phyloP scores from a whole-genome alignment of 768 basidiomycete genomes.

The Calocybe cyanea region DNA sequence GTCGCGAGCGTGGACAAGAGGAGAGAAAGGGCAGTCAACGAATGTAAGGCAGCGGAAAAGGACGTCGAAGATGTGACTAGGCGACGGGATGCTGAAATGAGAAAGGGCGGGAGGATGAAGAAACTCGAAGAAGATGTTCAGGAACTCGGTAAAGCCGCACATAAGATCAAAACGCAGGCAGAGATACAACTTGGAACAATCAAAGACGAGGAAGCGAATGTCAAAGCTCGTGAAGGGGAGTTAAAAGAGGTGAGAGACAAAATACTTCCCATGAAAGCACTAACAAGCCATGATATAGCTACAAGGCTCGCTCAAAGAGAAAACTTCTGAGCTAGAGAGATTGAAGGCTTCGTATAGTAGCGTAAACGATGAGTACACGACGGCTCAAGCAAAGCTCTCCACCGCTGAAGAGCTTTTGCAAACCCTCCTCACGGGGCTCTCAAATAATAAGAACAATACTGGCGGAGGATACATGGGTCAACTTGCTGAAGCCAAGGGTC shows the following conservation, averaged over 20 bases:
- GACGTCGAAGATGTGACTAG: constrained; percentile 63
- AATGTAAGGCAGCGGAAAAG: constrained; percentile 62
- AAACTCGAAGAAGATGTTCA: constrained; percentile 78
- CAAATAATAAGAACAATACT: constrained; percentile 60
- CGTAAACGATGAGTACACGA: constrained; percentile 67
- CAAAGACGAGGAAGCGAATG: constrained; percentile 69
- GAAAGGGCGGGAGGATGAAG: constrained; percentile 90
- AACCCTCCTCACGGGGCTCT: constrained; percentile 88
- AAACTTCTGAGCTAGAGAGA: constrained; percentile 53
- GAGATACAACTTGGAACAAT: constrained; percentile 78
- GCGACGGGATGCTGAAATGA: constrained; percentile 81
- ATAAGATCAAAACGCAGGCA: constrained; percentile 80
- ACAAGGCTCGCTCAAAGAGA: constrained; percentile 50
- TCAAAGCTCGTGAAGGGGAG: constrained; percentile 48
- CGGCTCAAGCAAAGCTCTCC: constrained; percentile 54
- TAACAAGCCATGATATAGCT: constrained; percentile 39
- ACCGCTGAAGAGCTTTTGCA: constrained; percentile 92
- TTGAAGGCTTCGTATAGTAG: constrained; percentile 51
- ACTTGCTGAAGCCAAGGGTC: constrained; percentile 78
- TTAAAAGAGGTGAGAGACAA: constrained; percentile 52
- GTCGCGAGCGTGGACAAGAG: constrained; percentile 42
- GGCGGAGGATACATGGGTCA: constrained; percentile 96
- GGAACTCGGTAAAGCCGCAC: constrained; percentile 72
- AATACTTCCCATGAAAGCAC: neutral
- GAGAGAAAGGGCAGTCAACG: constrained; percentile 48